Percentiles rank a stretch among this genome's conserved stretches.
Evolutionary conservation across 164 flowering plant genomes (phyloP).

Genomic region (Stephania cephalantha): DNA sequence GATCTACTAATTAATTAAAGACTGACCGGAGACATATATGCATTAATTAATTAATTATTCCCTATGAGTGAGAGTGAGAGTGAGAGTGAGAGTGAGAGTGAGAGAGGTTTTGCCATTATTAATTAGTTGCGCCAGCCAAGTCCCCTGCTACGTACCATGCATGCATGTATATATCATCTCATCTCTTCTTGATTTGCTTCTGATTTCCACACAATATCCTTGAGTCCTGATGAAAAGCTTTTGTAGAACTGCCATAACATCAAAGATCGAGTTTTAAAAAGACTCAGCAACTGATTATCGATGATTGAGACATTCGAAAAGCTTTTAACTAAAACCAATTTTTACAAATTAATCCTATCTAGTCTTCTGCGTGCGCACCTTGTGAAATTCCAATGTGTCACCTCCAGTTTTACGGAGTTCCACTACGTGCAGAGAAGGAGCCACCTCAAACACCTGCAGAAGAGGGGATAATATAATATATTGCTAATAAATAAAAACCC

Average conservation of each 20-base stretch:
- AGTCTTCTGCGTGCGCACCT: constrained; percentile 35
- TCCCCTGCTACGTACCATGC: background rate
- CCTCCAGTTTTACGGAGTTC: constrained; percentile 90
- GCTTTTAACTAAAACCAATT: background rate
- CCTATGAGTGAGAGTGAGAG: too few relatives aligned
- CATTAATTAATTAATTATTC: too few relatives aligned
- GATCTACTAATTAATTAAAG: too few relatives aligned
- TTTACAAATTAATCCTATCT: background rate
- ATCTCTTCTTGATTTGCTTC: constrained; percentile 32
- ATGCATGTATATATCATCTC: constrained; percentile 24
- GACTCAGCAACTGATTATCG: background rate
- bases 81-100: too few relatives aligned
- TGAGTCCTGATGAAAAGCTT: constrained; percentile 54
- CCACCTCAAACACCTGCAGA: constrained; percentile 77
- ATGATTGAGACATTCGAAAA: background rate
- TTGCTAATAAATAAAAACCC: too few relatives aligned
- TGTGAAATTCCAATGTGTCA: constrained; percentile 92
- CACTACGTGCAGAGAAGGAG: constrained; percentile 84
- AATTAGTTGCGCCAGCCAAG: background rate
- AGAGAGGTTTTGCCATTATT: background rate
- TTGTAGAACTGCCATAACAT: constrained; percentile 38
- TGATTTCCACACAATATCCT: constrained; percentile 70
- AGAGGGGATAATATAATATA: background rate
- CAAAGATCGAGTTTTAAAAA: constrained; percentile 3
- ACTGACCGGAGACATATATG: too few relatives aligned